Evolutionary conservation across 345 rosid genomes (phyloP).

Genomic region (Syzygium jambos): DNA sequence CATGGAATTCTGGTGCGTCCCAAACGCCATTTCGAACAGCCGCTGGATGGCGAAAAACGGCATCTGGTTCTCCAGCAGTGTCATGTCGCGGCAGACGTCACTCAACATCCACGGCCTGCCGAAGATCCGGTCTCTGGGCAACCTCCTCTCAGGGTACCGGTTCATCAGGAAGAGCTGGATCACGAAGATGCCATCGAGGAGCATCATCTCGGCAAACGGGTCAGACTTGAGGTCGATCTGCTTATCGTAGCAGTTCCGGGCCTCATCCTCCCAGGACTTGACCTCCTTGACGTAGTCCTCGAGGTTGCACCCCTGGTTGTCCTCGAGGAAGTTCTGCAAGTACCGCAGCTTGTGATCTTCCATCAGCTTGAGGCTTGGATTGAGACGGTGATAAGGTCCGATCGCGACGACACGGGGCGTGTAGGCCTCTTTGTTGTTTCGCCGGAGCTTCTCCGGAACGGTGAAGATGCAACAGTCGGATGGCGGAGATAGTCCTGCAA

Average conservation of each 20-base stretch:
- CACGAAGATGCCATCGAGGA: constrained; percentile 3
- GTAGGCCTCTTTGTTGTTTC: not conserved
- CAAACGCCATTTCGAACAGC: too few relatives aligned
- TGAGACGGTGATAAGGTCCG: constrained; percentile 11
- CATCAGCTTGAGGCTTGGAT: not conserved
- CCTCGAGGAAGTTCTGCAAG: not conserved
- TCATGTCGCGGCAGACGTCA: not conserved
- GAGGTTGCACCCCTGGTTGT: not conserved
- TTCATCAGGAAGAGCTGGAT: constrained; percentile 1
- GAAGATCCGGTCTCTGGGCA: not conserved
- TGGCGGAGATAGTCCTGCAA: too few relatives aligned
- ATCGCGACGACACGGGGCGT: not conserved
- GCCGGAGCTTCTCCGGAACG: not conserved
- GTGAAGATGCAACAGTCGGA: not conserved
- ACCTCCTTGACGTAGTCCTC: not conserved
- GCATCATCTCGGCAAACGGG: constrained; percentile 5
- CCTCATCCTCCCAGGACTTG: not conserved
- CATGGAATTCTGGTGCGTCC: not conserved
- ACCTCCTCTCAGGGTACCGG: not conserved
- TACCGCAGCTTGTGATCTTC: constrained; percentile 6
- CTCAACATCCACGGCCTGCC: not conserved
- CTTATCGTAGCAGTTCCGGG: constrained; percentile 6
- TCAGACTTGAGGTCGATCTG: not conserved
- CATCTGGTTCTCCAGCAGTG: constrained; percentile 19
- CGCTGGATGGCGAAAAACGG: constrained; percentile 8